A percentile compares a stretch with the other conserved stretches of the same genome.
These are phyloP conservation scores for Neurospora sp. DNA, from an alignment of 495 filamentous ascomycete genomes.

Conservation along the genomic window DNA sequence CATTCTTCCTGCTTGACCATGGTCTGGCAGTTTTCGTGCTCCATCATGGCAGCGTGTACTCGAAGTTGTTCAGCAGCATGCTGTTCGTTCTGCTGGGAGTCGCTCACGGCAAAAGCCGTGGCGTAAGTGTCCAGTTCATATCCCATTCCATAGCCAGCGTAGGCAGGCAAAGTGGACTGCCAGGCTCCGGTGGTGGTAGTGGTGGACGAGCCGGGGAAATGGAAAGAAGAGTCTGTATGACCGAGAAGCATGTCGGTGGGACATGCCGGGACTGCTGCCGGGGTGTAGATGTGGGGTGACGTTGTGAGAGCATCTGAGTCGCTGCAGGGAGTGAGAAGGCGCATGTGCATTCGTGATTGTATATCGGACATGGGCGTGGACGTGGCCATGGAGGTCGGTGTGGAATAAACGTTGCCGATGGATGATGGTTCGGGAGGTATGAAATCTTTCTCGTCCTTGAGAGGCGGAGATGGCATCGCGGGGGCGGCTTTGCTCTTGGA, in stretches of 20 bases:
- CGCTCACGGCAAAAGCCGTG: slow-evolving; percentile 6
- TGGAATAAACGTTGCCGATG: slow-evolving; percentile 2
- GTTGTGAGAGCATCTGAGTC: slow-evolving; percentile 28
- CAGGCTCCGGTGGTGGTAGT: slow-evolving; percentile 10
- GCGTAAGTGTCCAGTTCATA: slow-evolving; percentile 17
- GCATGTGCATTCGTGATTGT: slow-evolving; percentile 15
- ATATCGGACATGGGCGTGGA: slow-evolving; percentile 8
- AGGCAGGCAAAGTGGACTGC: slow-evolving; percentile 1
- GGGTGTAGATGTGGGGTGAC: slow-evolving; percentile 12
- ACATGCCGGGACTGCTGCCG: slow-evolving; percentile 10
- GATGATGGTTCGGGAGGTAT: slow-evolving; percentile 2
- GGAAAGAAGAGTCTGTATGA: slow-evolving; percentile 12
- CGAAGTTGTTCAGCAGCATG: slow-evolving; percentile 15
- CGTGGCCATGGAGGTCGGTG: not conserved
- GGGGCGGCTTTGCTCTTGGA: not conserved
- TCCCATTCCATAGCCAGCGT: slow-evolving; percentile 7
- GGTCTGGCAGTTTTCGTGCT: slow-evolving; percentile 11
- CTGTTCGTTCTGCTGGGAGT: slow-evolving; percentile 20
- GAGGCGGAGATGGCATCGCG: not conserved
- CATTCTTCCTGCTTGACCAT: slow-evolving; percentile 30
- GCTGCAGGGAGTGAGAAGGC: slow-evolving; percentile 35
- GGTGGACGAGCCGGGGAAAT: slow-evolving; percentile 10
- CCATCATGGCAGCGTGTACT: slow-evolving; percentile 15
- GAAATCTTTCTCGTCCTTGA: slow-evolving; percentile 1
- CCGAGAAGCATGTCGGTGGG: slow-evolving; percentile 15